Evolutionary conservation across 176 grass and related monocot genomes (phyloP).

Genomic region (Raddia guianensis): DNA sequence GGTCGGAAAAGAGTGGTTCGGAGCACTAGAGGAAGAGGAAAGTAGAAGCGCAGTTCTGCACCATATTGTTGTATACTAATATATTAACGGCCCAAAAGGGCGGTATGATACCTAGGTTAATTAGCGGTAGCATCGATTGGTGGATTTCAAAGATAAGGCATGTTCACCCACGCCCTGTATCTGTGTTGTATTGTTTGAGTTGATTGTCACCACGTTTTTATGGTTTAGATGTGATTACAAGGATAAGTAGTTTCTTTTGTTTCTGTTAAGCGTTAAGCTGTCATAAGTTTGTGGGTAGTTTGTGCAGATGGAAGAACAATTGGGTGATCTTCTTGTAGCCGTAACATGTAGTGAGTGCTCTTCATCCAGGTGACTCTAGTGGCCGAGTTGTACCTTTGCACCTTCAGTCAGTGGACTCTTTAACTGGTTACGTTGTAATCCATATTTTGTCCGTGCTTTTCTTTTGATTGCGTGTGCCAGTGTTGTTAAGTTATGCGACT

Average conservation of each 20-base stretch:
- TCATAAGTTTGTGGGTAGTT: conserved; percentile 2
- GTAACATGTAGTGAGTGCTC: background rate
- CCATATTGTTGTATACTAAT: conserved; percentile 48
- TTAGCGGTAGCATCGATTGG: conserved; percentile 42
- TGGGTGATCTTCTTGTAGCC: conserved; percentile 25
- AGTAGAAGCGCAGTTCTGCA: conserved; percentile 23
- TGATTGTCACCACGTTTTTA: conserved; percentile 7
- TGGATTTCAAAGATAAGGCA: conserved; percentile 15
- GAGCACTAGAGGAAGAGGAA: conserved; percentile 44
- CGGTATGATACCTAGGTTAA: conserved; percentile 45
- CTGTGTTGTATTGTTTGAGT: conserved; percentile 46
- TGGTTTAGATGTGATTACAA: conserved; percentile 38
- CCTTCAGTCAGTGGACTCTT: background rate
- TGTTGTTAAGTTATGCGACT: background rate
- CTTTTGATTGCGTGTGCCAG: background rate
- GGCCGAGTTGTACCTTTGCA: conserved; percentile 1
- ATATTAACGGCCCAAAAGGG: conserved; percentile 47
- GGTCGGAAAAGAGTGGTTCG: conserved; percentile 55
- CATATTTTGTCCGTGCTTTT: conserved; percentile 2
- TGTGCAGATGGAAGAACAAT: conserved; percentile 30
- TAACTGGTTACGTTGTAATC: conserved; percentile 12
- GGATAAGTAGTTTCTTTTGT: conserved; percentile 10
- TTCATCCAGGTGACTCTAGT: background rate
- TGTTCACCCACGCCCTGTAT: conserved; percentile 21
- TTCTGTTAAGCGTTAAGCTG: background rate